Base-by-base conservation (phyloP, 345 rosid genomes). In the Geranium brycei region DNA sequence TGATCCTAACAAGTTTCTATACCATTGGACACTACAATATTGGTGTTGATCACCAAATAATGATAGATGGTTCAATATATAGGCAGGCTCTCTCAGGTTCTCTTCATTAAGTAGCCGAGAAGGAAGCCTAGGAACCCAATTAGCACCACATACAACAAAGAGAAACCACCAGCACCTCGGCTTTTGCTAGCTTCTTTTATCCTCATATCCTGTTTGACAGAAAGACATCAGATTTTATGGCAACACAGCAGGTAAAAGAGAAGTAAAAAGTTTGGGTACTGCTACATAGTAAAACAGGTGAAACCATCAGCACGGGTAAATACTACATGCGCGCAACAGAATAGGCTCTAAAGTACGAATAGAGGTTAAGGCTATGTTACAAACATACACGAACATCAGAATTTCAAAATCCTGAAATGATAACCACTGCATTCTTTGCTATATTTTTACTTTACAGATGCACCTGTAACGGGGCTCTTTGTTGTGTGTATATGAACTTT, bases 91-190 rank as follows among this genome's bases (percentile, higher is more conserved):
- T 63, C 28, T 75, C 70, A 72, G 15, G 72, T 72, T 66, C 74
- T 77, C 79, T 77, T 79, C 66, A 76, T 57, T 13, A 78, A 62
- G 81, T 82, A 91, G 76, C 93, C 93, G 35, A 82, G 35, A 51
- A 85, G 47, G 31, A 80, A 61, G 41, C 97, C 84, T 3, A 86
- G 74, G 7, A 91, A 66, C 68, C 77, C 93, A 60, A 86, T 75
- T 66, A 91, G 76, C 57, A 79, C 60, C 68, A 79, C 80, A 60
- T 82, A 62, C 62, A 76, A 19, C 58, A 82, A 31, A 28, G 93
- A 77, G 74, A 76, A 62, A 59, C 87, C 78, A n/a, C 80, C 80
- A 0, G 70, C 59, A 57, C 70, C 58, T 53, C 68, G 75, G 38
- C 70, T 85, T 66, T 66, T 80, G 76, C 81, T 73, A 15, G 71